Evolutionary conservation across 192 early-diverging fungal genomes (phyloP).

Genomic region (Phlyctochytrium planicorne): DNA sequence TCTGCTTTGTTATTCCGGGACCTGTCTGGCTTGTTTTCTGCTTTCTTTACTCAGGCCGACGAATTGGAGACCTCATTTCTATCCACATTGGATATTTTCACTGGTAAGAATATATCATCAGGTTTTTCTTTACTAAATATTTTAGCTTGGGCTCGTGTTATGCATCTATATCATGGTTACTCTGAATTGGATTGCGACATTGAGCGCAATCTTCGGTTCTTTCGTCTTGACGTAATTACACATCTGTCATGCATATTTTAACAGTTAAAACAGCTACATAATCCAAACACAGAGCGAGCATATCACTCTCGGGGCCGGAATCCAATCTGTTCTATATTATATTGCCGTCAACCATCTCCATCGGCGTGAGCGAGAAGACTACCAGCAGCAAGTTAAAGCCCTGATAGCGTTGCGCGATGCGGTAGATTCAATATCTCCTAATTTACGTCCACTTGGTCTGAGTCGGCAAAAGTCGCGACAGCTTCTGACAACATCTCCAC

Average conservation of each 20-base stretch:
- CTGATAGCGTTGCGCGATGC: too few relatives aligned
- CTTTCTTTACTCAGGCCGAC: not conserved
- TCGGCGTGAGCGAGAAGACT: not conserved
- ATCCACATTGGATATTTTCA: not conserved
- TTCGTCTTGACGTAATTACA: not conserved
- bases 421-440: too few relatives aligned
- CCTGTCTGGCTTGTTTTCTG: constrained; percentile 2
- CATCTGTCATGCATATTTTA: not conserved
- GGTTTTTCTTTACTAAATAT: not conserved
- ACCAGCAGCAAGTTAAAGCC: not conserved
- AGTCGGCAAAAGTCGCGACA: too few relatives aligned
- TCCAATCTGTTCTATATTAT: not conserved
- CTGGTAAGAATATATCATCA: not conserved
- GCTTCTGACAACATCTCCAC: not conserved
- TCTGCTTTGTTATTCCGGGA: not conserved
- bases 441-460: too few relatives aligned
- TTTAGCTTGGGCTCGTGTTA: not conserved
- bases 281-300: not conserved
- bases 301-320: not conserved
- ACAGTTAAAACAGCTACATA: not conserved
- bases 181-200: not conserved
- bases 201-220: not conserved
- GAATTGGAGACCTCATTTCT: not conserved
- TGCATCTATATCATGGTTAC: not conserved
- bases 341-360: not conserved